Evolutionary conservation across 768 basidiomycete genomes (phyloP), one percentile per base, ranked within the genome.

Genomic region (Calocera cornea): DNA sequence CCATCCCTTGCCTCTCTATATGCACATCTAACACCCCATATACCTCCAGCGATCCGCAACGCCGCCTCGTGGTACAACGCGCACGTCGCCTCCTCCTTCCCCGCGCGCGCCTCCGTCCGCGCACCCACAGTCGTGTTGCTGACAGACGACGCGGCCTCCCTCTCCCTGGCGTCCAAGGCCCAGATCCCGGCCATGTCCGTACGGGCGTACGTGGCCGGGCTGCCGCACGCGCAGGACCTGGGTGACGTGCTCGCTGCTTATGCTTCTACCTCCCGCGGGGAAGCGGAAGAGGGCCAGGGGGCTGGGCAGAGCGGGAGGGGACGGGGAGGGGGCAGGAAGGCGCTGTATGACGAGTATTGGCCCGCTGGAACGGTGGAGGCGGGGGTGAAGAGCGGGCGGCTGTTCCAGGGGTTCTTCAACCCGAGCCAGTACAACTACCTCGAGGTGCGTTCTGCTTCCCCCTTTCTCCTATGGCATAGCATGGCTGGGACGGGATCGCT

Each of bases 381-480:
- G 11, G 95, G 93, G 1, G 81, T 97, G 67, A 95, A 94, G 75
- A 83, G 85, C 2, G 92, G 91, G 1, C 80, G 87, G 44, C 82
- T 95, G 2, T 85, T 92, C 73, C 92, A 97, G 78, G 97, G 97
- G 0, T 87, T 95, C 74, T 99, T 95, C 78, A 93, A 90, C 73
- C 92, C 94, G 1, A 97, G 91, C 72, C 87, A 87, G 70, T 99
- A 94, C 77, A 98, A 99, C 75, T 98, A 95, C 72, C 81, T 97
- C 16, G 95, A 97, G 82, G 91, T 87, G 49, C 65, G 81, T 74
- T 33, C 22, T 27, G 10, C 29, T 22, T 3, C 67, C 24, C 24
- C 8, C 36, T n/a, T n/a, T n/a, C n/a, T n/a, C n/a, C n/a, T n/a
- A n/a, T n/a, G n/a, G n/a, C n/a, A n/a, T n/a, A n/a, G 40, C 40